phyloP scores from a whole-genome alignment of 1,284 basidiomycete genomes.

The Ganoderma leucocontextum region DNA sequence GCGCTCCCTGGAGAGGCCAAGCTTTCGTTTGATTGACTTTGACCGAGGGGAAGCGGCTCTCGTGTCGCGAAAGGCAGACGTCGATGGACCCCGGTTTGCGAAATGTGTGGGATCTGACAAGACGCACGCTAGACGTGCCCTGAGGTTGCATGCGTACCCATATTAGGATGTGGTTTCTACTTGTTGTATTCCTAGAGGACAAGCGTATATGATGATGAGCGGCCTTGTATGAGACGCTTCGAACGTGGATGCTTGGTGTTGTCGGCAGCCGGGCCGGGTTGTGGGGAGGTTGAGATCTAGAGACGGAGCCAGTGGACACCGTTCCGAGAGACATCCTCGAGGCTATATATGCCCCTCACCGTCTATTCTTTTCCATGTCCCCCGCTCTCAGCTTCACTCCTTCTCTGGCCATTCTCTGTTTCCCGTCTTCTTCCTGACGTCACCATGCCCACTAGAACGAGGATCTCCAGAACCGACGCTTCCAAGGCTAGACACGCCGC shows the following conservation, averaged over 20 bases:
- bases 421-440: constrained; percentile 8
- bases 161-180: too few relatives aligned
- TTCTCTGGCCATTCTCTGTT: not conserved
- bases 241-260: not conserved
- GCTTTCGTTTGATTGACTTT: constrained; percentile 62
- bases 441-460: constrained; percentile 14
- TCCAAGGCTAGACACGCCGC: not conserved
- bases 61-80: not conserved
- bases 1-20: constrained; percentile 38
- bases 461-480: not conserved
- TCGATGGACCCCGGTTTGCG: too few relatives aligned
- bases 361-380: constrained; percentile 13
- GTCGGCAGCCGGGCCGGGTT: not conserved
- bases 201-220: too few relatives aligned
- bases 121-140: too few relatives aligned
- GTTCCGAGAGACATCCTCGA: not conserved
- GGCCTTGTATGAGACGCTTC: not conserved
- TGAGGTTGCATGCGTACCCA: too few relatives aligned
- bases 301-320: not conserved
- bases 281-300: not conserved
- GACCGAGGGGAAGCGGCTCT: constrained; percentile 37
- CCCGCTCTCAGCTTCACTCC: not conserved
- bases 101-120: too few relatives aligned
- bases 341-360: constrained; percentile 4
- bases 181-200: too few relatives aligned